A percentile compares a stretch with the other conserved stretches of the same genome.
phyloP scores from a whole-genome alignment of 2,329 filamentous ascomycete genomes.

The Clonostachys solani region DNA sequence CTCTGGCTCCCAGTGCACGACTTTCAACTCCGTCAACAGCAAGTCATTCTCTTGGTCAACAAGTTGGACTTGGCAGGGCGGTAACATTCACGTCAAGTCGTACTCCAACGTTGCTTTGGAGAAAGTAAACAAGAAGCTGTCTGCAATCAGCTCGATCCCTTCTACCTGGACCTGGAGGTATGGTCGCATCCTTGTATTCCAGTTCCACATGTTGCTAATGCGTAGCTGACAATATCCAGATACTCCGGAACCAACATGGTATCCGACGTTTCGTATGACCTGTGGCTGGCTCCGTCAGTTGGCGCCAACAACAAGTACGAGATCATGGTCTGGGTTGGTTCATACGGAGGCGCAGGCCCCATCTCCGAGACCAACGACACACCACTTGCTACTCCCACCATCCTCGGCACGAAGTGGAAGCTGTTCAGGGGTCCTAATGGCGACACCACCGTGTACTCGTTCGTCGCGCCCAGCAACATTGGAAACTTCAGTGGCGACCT shows the following conservation, averaged over 20 bases:
- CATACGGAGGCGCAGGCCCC: constrained; percentile 44
- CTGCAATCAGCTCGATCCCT: constrained; percentile 21
- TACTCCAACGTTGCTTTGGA: constrained; percentile 33
- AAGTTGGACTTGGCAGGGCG: constrained; percentile 32
- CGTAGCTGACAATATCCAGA: constrained; percentile 2
- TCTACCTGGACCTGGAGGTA: constrained; percentile 24
- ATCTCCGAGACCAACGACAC: constrained; percentile 33
- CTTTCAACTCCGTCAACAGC: constrained; percentile 20
- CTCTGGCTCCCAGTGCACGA: constrained; percentile 31
- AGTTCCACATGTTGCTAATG: too few relatives aligned
- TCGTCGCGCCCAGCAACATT: constrained; percentile 17
- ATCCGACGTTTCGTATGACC: constrained; percentile 57
- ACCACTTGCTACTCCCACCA: constrained; percentile 37
- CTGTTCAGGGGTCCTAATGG: constrained; percentile 56
- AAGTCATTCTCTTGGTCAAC: constrained; percentile 31
- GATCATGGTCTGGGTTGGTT: constrained; percentile 57
- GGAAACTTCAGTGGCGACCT: constrained; percentile 44
- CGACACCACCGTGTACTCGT: constrained; percentile 57
- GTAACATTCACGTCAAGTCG: constrained; percentile 30
- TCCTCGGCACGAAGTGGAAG: constrained; percentile 44
- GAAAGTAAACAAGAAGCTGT: constrained; percentile 14
- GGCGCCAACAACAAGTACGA: constrained; percentile 39
- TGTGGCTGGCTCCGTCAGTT: constrained; percentile 49
- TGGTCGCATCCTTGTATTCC: background rate
- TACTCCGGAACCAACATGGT: constrained; percentile 23